Evolutionary conservation across 768 basidiomycete species (phyloP), one percentile per base, ranked within the genome.

Genomic region (Strobilomyces confusus): DNA sequence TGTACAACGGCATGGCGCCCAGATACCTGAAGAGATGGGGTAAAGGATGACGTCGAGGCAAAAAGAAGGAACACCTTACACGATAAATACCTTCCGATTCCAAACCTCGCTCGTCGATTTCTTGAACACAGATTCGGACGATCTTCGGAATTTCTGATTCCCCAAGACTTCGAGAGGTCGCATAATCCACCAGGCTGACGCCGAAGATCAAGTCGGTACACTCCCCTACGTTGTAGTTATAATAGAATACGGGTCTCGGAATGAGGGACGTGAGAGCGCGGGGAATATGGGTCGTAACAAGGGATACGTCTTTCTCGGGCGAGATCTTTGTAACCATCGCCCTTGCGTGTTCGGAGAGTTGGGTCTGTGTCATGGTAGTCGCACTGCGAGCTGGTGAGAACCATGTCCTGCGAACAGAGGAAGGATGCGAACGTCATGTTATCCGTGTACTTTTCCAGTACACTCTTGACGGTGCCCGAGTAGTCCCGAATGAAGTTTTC

Each of bases 191-290:
- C 52, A 97, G 72, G 59, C 82, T 86, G 58, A 95, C 84, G 22
- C 93, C 94, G 64, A 95, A 97, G 32, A 95, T 89, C 23, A 97
- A 71, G 68, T 95, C 92, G 48, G 80, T 81, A 64, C 93, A 97
- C 65, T 85, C 83, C 23, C 94, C 94, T 23, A 95, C 87, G 56
- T 79, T 75, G 51, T 81, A 86, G 64, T 89, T 85, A 61, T 87
- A 78, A 69, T 93, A 92, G 61, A 89, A 72, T 34, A 84, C 77
- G 13, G 83, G 84, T 55, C 83, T 83, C 17, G 88, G 90, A 48
- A 82, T 84, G 15, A 84, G 77, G 26, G 78, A 78, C 4, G 81
- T 77, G 47, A 91, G 69, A 15, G 84, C 79, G 32, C 81, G 82
- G 11, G 83, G 80, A 56, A 86, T 83, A 51, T 76, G 71, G 8